Base-by-base conservation (phyloP, 1,139 yeast genomes). In the Yamadazyma kanchanaburiensis region DNA sequence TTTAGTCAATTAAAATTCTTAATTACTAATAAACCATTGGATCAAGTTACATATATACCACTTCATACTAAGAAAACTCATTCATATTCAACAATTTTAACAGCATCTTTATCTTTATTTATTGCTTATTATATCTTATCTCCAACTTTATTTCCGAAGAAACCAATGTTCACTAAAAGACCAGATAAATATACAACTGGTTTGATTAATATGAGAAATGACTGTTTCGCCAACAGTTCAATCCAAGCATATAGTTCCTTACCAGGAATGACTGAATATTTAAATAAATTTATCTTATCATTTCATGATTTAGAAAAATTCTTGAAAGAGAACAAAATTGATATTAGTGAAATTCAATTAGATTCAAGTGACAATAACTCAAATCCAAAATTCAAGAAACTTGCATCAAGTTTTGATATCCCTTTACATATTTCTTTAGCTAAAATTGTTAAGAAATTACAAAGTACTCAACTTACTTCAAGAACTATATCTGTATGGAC, bases 151-250 rank as follows among this genome's bases (percentile, higher is more conserved):
- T 34, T 28, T 19, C 31, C 35, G 12, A 19, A 21, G 8, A 23
- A 32, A 24, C 18, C 30, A 12, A 68, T 68, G 74, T 67, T 68
- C 37, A 50, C 68, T 25, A 77, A 72, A 42, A 62, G 88, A 48
- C 80, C 79, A n/a, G 94, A 80, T 47, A 80, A 74, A 43, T 66
- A 77, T 49, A 83, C 95, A 11, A 86, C 94, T 0, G 96, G 96
- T 3, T 63, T 89, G 27, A 68, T 80, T 42, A 91, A 89, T 53
- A 68, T 80, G 41, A 74, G 91, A 37, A 86, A 86, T 46, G 96
- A 88, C 52, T 89, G 97, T 55, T 89, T 86, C 59, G 96, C 95
- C 38, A 89, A 91, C 49, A 77, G 94, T n/a, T 80, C 89, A 1
- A 52, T 91, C 14, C 97, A 89, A 53, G 94, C 96, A 0, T 71